Evolutionary conservation across 345 rosid genomes (phyloP).

Genomic region (Fremontodendron californicum): DNA sequence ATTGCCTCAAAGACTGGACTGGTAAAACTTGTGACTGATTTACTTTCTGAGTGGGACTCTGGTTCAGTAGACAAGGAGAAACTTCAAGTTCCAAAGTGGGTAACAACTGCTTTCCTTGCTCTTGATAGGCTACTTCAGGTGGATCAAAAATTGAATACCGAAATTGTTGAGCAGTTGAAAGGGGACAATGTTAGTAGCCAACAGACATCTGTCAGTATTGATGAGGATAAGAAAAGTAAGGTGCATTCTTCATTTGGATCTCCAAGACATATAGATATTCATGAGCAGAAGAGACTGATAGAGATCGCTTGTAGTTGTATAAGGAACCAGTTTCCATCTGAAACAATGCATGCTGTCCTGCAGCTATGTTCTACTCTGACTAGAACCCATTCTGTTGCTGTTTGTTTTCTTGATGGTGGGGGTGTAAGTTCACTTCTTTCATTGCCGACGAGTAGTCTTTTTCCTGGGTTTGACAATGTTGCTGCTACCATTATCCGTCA

Average conservation of each 20-base stretch:
- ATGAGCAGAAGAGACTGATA: conserved; percentile 73
- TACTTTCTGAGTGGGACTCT: conserved; percentile 74
- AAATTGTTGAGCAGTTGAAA: conserved; percentile 69
- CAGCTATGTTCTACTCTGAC: conserved; percentile 88
- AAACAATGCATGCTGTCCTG: conserved; percentile 88
- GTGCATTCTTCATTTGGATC: conserved; percentile 54
- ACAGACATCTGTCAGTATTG: conserved; percentile 49
- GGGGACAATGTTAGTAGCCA: conserved; percentile 39
- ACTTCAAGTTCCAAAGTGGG: conserved; percentile 75
- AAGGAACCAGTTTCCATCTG: conserved; percentile 72
- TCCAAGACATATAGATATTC: conserved; percentile 45
- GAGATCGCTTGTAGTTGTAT: conserved; percentile 85
- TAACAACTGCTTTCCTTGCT: conserved; percentile 90
- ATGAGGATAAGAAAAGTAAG: conserved; percentile 64
- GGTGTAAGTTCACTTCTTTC: conserved; percentile 77
- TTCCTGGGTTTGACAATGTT: conserved; percentile 87
- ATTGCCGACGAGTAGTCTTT: conserved; percentile 80
- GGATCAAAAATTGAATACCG: conserved; percentile 72
- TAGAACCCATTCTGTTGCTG: conserved; percentile 68
- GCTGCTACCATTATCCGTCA: conserved; percentile 85
- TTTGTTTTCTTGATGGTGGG: conserved; percentile 79
- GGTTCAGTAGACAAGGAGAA: conserved; percentile 46
- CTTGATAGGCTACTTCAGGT: conserved; percentile 85
- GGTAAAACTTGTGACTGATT: conserved; percentile 61
- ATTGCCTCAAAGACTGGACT: conserved; percentile 69